Evolutionary conservation across 176 grass and related monocot species (phyloP).

Genomic region (Panicum miliaceum): DNA sequence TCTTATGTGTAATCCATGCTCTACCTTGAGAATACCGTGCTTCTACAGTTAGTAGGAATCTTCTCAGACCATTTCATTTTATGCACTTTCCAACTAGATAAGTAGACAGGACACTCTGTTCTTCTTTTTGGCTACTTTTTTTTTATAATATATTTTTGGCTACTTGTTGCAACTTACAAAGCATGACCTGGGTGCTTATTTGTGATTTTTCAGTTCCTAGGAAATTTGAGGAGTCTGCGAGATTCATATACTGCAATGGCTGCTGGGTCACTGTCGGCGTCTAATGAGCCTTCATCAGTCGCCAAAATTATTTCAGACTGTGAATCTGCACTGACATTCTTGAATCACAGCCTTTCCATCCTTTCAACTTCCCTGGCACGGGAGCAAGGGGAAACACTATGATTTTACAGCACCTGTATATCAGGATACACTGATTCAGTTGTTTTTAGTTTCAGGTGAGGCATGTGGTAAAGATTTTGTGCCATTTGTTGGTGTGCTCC

Average conservation of each 20-base stretch:
- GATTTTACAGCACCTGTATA: constrained; percentile 32
- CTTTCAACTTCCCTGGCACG: constrained; percentile 93
- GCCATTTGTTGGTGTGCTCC: not conserved
- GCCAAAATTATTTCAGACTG: constrained; percentile 93
- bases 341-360: constrained; percentile 89
- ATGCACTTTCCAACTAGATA: constrained; percentile 8
- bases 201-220: constrained; percentile 72
- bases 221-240: constrained; percentile 83
- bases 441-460: constrained; percentile 28
- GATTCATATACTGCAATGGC: constrained; percentile 93
- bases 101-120: not conserved
- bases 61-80: constrained; percentile 10
- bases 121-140: not conserved
- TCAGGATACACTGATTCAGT: not conserved
- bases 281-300: constrained; percentile 80
- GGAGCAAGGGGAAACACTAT: constrained; percentile 68
- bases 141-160: no score
- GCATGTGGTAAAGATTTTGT: constrained; percentile 20
- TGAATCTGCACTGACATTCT: constrained; percentile 91
- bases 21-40: not conserved
- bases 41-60: not conserved
- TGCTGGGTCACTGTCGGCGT: constrained; percentile 68
- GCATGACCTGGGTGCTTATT: constrained; percentile 31
- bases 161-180: not conserved
- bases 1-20: not conserved